A percentile compares a stretch with the other conserved stretches of the same genome.
Evolutionary conservation across 805 yeast genomes (phyloP).

Genomic region (Ogataea populi-albae): DNA sequence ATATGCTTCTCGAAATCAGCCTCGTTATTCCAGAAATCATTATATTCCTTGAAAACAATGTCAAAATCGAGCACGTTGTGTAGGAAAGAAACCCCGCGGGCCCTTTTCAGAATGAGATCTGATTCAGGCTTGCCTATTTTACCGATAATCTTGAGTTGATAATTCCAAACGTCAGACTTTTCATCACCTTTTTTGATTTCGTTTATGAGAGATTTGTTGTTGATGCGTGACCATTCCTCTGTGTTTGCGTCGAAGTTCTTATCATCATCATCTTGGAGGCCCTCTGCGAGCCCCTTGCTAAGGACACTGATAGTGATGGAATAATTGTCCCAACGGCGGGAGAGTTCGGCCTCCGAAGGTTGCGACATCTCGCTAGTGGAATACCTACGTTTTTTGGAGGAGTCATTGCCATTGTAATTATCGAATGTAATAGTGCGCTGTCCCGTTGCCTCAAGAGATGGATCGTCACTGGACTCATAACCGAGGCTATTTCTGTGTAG

Average conservation of each 20-base stretch:
- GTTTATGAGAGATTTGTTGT: constrained; percentile 9
- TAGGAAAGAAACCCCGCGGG: constrained; percentile 20
- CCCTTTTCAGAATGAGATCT: constrained; percentile 21
- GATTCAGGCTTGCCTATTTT: constrained; percentile 19
- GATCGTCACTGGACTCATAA: background rate
- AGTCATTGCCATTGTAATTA: background rate
- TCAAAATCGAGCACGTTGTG: constrained; percentile 56
- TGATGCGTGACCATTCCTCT: constrained; percentile 29
- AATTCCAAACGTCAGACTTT: constrained; percentile 28
- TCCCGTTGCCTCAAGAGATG: background rate
- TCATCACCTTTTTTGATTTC: constrained; percentile 18
- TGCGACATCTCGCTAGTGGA: background rate
- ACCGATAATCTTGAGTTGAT: constrained; percentile 20
- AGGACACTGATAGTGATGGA: constrained; percentile 24
- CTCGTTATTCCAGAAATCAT: constrained; percentile 31
- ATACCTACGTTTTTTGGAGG: constrained; percentile 1
- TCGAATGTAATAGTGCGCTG: background rate
- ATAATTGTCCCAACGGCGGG: constrained; percentile 26
- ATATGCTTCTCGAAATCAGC: constrained; percentile 24
- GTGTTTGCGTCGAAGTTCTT: constrained; percentile 26
- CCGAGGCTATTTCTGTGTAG: background rate
- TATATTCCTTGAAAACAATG: constrained; percentile 64
- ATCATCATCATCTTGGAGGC: constrained; percentile 23
- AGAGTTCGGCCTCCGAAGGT: constrained; percentile 7
- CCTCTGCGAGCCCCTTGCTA: constrained; percentile 24